Evolutionary conservation across 108 stramenopile species (phyloP).

Genomic region (Tribonema minus): DNA sequence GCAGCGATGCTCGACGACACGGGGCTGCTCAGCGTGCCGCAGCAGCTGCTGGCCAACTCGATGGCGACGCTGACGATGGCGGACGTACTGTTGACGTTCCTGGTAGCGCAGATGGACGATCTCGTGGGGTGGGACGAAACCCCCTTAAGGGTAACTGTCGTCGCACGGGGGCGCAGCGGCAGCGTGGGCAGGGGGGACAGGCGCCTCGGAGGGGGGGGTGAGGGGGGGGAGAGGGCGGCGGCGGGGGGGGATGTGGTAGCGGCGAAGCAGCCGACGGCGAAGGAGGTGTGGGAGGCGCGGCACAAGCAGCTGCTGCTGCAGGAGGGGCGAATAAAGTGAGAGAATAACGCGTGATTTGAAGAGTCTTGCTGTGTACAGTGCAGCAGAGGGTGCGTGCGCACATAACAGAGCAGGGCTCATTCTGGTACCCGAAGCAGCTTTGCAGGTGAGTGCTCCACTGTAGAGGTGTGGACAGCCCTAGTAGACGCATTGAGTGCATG

Average conservation of each 20-base stretch:
- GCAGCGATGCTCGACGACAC: slow-evolving; percentile 71
- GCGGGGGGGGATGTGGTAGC: not conserved
- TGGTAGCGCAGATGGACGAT: slow-evolving; percentile 66
- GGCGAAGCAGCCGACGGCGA: not conserved
- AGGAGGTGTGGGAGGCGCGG: slow-evolving; percentile 6
- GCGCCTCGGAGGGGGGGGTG: not conserved
- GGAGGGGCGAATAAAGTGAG: no score
- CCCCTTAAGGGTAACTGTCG: no score
- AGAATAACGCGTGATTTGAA: no score
- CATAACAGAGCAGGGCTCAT: no score
- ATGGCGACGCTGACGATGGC: slow-evolving; percentile 67
- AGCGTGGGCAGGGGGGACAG: not conserved
- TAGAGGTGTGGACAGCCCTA: no score
- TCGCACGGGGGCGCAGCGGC: not conserved
- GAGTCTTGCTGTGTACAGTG: no score
- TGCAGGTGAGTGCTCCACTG: no score
- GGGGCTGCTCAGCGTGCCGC: slow-evolving; percentile 68
- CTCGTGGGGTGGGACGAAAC: slow-evolving; percentile 21
- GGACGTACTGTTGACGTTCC: slow-evolving; percentile 66
- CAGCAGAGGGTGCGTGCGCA: no score
- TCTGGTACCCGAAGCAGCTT: no score
- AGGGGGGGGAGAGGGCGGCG: not conserved
- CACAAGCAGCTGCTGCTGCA: slow-evolving; percentile 25
- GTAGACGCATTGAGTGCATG: no score
- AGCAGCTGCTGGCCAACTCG: slow-evolving; percentile 71